phyloP scores from a whole-genome alignment of 2,329 filamentous ascomycete species.

The Colletotrichum destructivum region DNA sequence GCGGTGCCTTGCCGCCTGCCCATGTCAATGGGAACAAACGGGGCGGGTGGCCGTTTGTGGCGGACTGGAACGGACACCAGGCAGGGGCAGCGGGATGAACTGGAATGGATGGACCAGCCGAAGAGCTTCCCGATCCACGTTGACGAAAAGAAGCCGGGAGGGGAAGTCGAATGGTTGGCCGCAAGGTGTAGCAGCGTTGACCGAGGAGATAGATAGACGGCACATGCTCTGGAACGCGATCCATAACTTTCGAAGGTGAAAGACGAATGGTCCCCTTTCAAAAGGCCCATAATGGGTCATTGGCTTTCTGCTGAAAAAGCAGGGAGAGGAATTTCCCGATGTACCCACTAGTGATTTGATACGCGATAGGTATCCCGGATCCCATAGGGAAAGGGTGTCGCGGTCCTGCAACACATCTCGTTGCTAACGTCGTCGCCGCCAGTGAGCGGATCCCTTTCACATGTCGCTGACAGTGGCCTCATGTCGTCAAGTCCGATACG shows the following conservation, averaged over 20 bases:
- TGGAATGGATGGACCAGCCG: constrained; percentile 12
- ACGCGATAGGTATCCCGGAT: constrained; percentile 14
- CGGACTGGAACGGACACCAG: constrained; percentile 2
- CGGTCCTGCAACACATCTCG: constrained; percentile 10
- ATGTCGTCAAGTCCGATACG: constrained; percentile 4
- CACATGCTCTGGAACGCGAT: constrained; percentile 20
- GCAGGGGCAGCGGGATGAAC: not conserved
- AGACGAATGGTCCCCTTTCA: not conserved
- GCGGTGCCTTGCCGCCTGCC: constrained; percentile 10
- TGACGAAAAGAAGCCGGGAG: constrained; percentile 41
- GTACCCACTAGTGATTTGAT: constrained; percentile 14
- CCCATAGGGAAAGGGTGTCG: constrained; percentile 16
- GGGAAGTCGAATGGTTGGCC: constrained; percentile 14
- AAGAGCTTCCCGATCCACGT: constrained; percentile 27
- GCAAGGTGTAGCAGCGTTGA: not conserved
- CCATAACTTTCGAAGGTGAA: not conserved
- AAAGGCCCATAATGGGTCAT: constrained; percentile 13
- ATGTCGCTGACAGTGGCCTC: constrained; percentile 15
- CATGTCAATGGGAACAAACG: constrained; percentile 14
- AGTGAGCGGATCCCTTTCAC: constrained; percentile 31
- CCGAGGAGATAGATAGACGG: constrained; percentile 7
- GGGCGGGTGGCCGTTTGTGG: constrained; percentile 2
- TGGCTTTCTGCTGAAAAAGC: constrained; percentile 5
- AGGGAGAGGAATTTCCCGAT: constrained; percentile 13
- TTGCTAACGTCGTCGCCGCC: not conserved